These are phyloP conservation scores for Aegilops speltoides DNA, from an alignment of 176 grass and related monocot genomes.

Conservation along the genomic window DNA sequence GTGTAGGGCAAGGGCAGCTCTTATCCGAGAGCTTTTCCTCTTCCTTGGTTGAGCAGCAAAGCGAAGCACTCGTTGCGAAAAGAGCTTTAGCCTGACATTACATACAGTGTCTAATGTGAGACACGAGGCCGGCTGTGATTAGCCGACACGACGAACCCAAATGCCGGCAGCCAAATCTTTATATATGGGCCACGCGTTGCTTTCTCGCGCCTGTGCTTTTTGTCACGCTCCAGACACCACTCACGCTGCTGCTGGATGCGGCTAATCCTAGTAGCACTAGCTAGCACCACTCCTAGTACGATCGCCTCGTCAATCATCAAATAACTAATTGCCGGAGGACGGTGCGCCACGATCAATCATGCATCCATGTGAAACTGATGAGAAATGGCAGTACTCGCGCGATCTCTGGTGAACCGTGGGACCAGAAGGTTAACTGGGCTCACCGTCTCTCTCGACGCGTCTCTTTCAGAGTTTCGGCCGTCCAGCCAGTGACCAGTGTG, in stretches of 20 bases:
- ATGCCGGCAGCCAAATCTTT: background rate
- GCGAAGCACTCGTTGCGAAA: background rate
- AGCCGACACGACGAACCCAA: background rate
- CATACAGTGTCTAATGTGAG: background rate
- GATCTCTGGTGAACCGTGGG: background rate
- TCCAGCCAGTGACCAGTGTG: background rate
- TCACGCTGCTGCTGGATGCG: background rate
- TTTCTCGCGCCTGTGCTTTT: background rate
- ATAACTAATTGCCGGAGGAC: background rate
- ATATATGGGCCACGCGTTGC: background rate
- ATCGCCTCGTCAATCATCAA: background rate
- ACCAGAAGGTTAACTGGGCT: background rate
- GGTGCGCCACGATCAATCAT: background rate
- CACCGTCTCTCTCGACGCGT: background rate
- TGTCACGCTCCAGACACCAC: background rate
- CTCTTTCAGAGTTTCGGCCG: background rate
- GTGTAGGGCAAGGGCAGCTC: background rate
- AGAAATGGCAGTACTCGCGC: background rate
- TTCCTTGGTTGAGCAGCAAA: background rate
- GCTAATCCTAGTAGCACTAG: too few species aligned
- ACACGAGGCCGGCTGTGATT: background rate
- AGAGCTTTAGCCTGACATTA: background rate
- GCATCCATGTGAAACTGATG: slow-evolving; percentile 18
- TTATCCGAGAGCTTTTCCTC: background rate
- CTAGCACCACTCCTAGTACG: background rate